Base-by-base conservation (phyloP, 2,329 filamentous ascomycete species). In the Pseudopithomyces chartarum region DNA sequence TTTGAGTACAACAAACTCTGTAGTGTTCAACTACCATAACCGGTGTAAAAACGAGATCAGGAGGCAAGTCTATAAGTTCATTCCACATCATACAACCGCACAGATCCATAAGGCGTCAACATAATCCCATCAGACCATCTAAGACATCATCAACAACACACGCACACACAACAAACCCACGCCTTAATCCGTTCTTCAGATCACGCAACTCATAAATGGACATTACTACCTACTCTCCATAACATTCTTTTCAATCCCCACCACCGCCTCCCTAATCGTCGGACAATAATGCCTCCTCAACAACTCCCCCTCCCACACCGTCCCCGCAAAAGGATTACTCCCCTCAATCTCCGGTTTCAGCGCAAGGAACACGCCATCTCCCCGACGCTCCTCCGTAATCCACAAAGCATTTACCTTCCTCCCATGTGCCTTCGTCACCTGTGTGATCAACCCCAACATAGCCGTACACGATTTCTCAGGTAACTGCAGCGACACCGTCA, bases 281-380 rank as follows among this genome's bases (percentile, higher is more conserved):
- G 93, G 94, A 65, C 90, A 92, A 73, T 90, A 99, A 78, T 99
- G 95, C 64, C 85, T 84, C 71, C 89, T 83, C 66, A 99, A 74
- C 56, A 99, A 73, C 79, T 98, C 95, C 0, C 91, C 92, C 73
- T 98, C 95, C 95, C 94, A 99, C 0, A 96, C 84, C 0, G 92
- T 97, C 4, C 88, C 87, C 0, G 93, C 90, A 76, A 95, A 96
- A 0, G 94, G 92, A 77, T 98, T 98, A 64, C 89, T 93, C 7
- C 86, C 88, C 76, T 97, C 94, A 3, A 96, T 85, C 61, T 89
- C 90, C 6, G 60, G 56, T 49, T 87, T 86, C 42, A 89, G 75
- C 0, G 92, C 83, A 75, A 93, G 90, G 69, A 91, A 98, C 1
- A 89, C 85, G 2, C 95, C 95, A 73, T 98, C 94, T 6, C 94